Evolutionary conservation across 23 red algal species (phyloP).

Genomic region (Gracilaria caudata): DNA sequence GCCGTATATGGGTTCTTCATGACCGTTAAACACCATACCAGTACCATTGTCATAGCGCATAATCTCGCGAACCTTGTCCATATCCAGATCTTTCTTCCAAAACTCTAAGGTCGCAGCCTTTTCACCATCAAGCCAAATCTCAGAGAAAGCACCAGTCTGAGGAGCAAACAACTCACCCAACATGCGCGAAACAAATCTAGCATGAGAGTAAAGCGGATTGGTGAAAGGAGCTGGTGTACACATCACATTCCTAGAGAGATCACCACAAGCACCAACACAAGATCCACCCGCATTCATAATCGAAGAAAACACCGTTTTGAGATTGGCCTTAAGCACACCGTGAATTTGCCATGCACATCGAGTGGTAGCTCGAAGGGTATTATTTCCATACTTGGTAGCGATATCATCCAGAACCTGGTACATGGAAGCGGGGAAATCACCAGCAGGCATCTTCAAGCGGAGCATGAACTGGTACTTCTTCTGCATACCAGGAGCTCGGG

Average conservation of each 20-base stretch:
- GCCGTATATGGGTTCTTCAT: conserved; percentile 98
- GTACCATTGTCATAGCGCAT: conserved; percentile 90
- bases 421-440: conserved; percentile 86
- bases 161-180: conserved; percentile 98
- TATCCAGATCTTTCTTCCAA: conserved; percentile 95
- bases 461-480: conserved; percentile 99
- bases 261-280: conserved; percentile 94
- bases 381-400: conserved; percentile 81
- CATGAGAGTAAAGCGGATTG: conserved; percentile 66
- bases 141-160: conserved; percentile 91
- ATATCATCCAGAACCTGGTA: conserved; percentile 96
- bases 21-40: conserved; percentile 69
- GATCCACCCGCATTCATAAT: conserved; percentile 97
- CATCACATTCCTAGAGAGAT: conserved; percentile 93
- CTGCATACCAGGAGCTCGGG: conserved; percentile 73
- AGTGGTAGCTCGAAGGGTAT: conserved; percentile 94
- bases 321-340: conserved; percentile 93
- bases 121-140: conserved; percentile 99
- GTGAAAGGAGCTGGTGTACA: conserved; percentile 87
- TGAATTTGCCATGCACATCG: conserved; percentile 94
- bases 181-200: conserved; percentile 67
- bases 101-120: conserved; percentile 96
- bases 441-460: conserved; percentile 96
- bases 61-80: conserved; percentile 80
- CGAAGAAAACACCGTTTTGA: conserved; percentile 87